phyloP scores from a whole-genome alignment of 768 basidiomycete species.

The Boletus sp. region DNA sequence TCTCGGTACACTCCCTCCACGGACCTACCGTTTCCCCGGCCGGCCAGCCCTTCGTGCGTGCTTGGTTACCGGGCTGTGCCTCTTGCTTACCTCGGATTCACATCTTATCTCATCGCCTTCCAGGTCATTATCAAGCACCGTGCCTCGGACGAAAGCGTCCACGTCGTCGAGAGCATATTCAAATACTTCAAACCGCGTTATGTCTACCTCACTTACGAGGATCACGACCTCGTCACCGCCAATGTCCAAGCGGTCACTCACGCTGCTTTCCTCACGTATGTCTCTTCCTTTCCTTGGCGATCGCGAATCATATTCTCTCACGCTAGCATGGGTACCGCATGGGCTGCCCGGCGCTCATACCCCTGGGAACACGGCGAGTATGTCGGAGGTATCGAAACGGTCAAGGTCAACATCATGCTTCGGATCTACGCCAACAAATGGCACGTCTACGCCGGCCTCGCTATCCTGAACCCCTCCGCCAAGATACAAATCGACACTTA shows the following conservation, averaged over 20 bases:
- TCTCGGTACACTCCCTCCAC: constrained; percentile 93
- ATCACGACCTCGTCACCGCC: constrained; percentile 94
- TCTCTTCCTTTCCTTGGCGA: background rate
- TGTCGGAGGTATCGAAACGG: constrained; percentile 95
- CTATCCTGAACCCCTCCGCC: constrained; percentile 92
- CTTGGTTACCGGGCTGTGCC: background rate
- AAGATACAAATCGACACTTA: constrained; percentile 88
- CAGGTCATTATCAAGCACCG: constrained; percentile 90
- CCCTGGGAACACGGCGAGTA: constrained; percentile 97
- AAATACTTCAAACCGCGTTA: constrained; percentile 76
- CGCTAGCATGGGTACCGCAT: constrained; percentile 94
- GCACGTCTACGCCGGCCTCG: constrained; percentile 99
- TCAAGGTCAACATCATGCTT: constrained; percentile 92
- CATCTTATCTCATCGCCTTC: background rate
- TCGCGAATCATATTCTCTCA: background rate
- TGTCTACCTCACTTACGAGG: constrained; percentile 93
- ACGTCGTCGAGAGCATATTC: constrained; percentile 79
- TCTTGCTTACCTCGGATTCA: background rate
- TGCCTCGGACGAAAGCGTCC: constrained; percentile 66
- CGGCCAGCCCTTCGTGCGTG: constrained; percentile 83
- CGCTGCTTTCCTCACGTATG: constrained; percentile 91
- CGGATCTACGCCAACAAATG: constrained; percentile 97
- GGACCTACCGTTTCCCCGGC: constrained; percentile 85
- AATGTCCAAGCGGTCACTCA: constrained; percentile 99
- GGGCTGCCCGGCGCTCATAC: constrained; percentile 72